These are phyloP conservation scores for Ophiostoma ips DNA, from an alignment of 2,329 filamentous ascomycete genomes.

Conservation along the genomic window DNA sequence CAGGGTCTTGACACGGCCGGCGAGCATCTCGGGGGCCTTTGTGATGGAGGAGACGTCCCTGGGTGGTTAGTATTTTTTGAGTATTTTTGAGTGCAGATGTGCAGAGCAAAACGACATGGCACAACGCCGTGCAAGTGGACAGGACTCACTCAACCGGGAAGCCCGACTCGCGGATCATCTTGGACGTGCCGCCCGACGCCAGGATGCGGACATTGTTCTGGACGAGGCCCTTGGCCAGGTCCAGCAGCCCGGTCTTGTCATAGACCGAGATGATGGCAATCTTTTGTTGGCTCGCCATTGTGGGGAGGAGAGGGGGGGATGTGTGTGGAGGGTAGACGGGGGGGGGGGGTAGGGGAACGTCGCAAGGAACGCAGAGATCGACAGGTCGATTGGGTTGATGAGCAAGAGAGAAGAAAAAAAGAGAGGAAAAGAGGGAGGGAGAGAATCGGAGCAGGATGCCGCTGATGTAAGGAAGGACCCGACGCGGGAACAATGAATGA, in stretches of 20 bases:
- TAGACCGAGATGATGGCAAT: slow-evolving; percentile 94
- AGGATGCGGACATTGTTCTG: slow-evolving; percentile 84
- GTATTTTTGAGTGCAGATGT: background rate
- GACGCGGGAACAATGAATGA: background rate
- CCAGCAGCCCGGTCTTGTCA: slow-evolving; percentile 91
- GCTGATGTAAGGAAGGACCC: background rate
- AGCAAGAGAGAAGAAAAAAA: background rate
- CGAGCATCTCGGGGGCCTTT: slow-evolving; percentile 91
- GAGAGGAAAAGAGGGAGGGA: background rate
- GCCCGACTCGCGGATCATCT: slow-evolving; percentile 90
- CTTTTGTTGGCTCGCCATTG: slow-evolving; percentile 33
- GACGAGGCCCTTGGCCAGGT: slow-evolving; percentile 80
- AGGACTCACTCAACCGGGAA: slow-evolving; percentile 89
- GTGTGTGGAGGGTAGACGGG: background rate
- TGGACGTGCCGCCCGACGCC: slow-evolving; percentile 87
- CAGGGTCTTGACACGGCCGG: slow-evolving; percentile 67
- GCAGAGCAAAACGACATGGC: background rate
- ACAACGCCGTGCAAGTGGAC: too few species aligned
- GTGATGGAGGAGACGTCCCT: slow-evolving; percentile 97
- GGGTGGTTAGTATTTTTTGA: background rate
- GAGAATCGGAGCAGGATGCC: background rate
- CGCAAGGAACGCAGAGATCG: too few species aligned
- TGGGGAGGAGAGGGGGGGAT: slow-evolving; percentile 2
- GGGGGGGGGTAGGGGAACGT: background rate
- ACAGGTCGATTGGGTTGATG: slow-evolving; percentile 1